Percentiles rank a stretch among this genome's conserved stretches.
These are phyloP conservation scores for Amanita thiersii DNA, from an alignment of 768 basidiomycete species.

Conservation along the genomic window DNA sequence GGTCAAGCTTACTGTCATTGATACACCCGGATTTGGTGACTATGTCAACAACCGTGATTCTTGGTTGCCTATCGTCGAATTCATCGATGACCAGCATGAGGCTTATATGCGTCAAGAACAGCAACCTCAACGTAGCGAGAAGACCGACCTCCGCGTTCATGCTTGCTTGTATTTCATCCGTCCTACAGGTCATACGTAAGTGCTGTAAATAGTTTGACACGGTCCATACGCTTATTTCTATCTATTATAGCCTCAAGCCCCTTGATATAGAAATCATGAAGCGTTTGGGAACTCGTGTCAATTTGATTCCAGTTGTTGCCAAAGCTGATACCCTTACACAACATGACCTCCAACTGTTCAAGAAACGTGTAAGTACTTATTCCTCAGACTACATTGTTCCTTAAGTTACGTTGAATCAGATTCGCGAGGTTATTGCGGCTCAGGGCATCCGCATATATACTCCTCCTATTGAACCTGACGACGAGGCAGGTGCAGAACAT, in stretches of 20 bases:
- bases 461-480: slow-evolving; percentile 86
- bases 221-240: slow-evolving; percentile 6
- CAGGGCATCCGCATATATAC: slow-evolving; percentile 95
- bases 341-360: slow-evolving; percentile 85
- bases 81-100: slow-evolving; percentile 94
- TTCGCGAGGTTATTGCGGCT: slow-evolving; percentile 83
- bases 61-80: slow-evolving; percentile 97
- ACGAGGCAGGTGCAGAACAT: slow-evolving; percentile 72
- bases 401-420: slow-evolving; percentile 29
- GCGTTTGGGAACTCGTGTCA: slow-evolving; percentile 94
- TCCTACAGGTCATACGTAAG: slow-evolving; percentile 93
- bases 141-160: slow-evolving; percentile 93
- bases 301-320: slow-evolving; percentile 94
- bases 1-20: slow-evolving; percentile 98
- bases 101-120: slow-evolving; percentile 98
- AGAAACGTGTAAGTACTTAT: slow-evolving; percentile 68
- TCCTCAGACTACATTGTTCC: slow-evolving; percentile 6
- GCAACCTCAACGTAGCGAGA: slow-evolving; percentile 91
- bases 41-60: slow-evolving; percentile 99
- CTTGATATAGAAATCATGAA: slow-evolving; percentile 99
- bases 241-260: slow-evolving; percentile 77
- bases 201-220: slow-evolving; percentile 12
- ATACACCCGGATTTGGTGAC: slow-evolving; percentile 99
- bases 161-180: slow-evolving; percentile 97
- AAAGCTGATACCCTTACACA: slow-evolving; percentile 98